Conservation (phyloP, 305 asterid species). For the Rubia tinctorum region DNA sequence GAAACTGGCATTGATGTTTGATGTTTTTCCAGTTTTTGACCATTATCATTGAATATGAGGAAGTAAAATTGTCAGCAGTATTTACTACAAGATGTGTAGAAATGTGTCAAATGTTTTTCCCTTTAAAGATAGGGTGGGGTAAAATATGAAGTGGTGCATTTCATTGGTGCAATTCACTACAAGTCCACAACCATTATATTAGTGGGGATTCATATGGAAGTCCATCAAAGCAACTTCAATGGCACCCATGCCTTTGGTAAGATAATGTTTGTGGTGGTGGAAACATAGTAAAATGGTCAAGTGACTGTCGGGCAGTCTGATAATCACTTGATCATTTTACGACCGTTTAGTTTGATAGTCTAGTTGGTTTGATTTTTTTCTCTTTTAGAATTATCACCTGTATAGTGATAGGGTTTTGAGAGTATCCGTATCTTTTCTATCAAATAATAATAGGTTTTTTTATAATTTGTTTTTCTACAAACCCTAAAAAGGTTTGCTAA, state of each 20-base stretch:
- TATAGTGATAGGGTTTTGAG: no score
- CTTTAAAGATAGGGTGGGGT: background rate
- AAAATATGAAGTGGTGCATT: background rate
- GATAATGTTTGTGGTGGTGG: background rate
- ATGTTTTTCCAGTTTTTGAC: constrained; percentile 8
- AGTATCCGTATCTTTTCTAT: no score
- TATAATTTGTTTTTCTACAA: no score
- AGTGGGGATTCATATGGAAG: constrained; percentile 6
- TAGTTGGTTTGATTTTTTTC: no score
- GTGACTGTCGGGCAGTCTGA: background rate
- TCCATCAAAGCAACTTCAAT: constrained; percentile 9
- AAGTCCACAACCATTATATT: background rate
- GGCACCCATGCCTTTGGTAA: background rate
- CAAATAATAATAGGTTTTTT: no score
- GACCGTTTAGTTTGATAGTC: no score
- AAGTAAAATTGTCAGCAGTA: constrained; percentile 1
- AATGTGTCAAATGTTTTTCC: constrained; percentile 10
- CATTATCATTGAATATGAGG: constrained; percentile 1
- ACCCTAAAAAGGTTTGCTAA: no score
- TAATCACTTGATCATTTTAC: no score
- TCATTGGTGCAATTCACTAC: background rate
- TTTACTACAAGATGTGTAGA: constrained; percentile 5
- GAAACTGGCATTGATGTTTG: background rate
- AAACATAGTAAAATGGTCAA: background rate
- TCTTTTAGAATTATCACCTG: no score